These are phyloP conservation scores for Populus ilicifolia DNA, from an alignment of 345 rosid species.

Conservation along the genomic window DNA sequence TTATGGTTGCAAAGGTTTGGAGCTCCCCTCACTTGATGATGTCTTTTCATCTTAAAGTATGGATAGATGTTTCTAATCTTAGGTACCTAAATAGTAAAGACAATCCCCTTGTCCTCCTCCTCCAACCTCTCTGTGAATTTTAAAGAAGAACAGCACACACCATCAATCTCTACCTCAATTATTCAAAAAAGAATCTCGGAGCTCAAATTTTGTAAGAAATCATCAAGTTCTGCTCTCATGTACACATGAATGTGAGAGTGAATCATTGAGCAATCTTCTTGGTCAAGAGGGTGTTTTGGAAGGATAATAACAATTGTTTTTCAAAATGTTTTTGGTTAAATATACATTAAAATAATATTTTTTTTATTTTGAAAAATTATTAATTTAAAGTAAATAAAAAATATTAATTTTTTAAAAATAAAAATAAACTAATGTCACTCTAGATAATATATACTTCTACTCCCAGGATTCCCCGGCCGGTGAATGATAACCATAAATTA, in stretches of 20 bases:
- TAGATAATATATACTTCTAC: not conserved
- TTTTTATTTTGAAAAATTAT: too few species aligned
- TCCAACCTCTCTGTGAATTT: not conserved
- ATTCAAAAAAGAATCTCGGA: too few species aligned
- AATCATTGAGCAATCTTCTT: not conserved
- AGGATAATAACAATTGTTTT: fast-evolving
- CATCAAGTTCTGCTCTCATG: too few species aligned
- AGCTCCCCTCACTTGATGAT: not conserved
- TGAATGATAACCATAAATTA: too few species aligned
- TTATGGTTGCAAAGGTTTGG: not conserved
- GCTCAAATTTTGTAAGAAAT: too few species aligned
- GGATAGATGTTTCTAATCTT: not conserved
- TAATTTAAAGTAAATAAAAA: too few species aligned
- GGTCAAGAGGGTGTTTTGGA: too few species aligned
- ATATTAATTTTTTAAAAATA: too few species aligned
- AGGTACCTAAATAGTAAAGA: not conserved
- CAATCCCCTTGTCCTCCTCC: not conserved
- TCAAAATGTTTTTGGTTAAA: too few species aligned
- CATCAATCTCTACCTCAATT: not conserved
- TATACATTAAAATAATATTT: too few species aligned
- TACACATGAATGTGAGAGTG: too few species aligned
- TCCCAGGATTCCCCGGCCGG: not conserved
- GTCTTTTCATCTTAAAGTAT: not conserved
- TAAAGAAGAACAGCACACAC: not conserved
- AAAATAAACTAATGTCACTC: fast-evolving